These are phyloP conservation scores for Caloboletus firmus DNA, from an alignment of 1,284 basidiomycete genomes.

Conservation along the genomic window DNA sequence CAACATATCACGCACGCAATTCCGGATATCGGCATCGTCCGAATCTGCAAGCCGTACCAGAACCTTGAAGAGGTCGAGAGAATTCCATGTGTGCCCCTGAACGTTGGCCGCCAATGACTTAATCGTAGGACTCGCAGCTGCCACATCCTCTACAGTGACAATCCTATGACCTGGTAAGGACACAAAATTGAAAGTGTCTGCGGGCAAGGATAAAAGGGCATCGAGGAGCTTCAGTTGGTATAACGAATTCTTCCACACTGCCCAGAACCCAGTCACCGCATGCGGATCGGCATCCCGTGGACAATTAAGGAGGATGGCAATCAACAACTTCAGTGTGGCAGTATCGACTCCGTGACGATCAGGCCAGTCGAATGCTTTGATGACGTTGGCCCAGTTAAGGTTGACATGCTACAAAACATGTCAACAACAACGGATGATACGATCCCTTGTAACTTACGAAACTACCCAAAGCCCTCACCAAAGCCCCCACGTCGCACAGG, in stretches of 20 bases:
- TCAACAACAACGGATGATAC: constrained; percentile 15
- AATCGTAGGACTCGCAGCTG: constrained; percentile 82
- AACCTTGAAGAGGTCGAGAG: constrained; percentile 89
- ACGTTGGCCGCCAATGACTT: constrained; percentile 82
- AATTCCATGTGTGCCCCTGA: constrained; percentile 92
- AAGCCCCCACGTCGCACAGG: constrained; percentile 73
- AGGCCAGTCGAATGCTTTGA: constrained; percentile 75
- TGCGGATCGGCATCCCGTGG: constrained; percentile 70
- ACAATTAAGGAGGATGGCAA: constrained; percentile 74
- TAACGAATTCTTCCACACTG: constrained; percentile 80
- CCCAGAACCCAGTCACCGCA: constrained; percentile 80
- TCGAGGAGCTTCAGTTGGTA: constrained; percentile 88
- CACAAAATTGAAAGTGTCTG: constrained; percentile 90
- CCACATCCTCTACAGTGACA: constrained; percentile 84
- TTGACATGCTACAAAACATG: constrained; percentile 49
- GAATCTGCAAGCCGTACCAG: constrained; percentile 75
- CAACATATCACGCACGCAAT: constrained; percentile 82
- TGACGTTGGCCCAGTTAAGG: constrained; percentile 78
- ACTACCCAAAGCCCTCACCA: constrained; percentile 68
- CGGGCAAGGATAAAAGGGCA: constrained; percentile 83
- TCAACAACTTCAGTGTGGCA: constrained; percentile 76
- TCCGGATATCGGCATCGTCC: constrained; percentile 68
- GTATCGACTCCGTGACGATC: constrained; percentile 81
- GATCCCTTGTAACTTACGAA: constrained; percentile 51
- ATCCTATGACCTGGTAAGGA: constrained; percentile 78